These are phyloP conservation scores for Stephanodiscus triporus DNA, from an alignment of 108 stramenopile species.

Conservation along the genomic window DNA sequence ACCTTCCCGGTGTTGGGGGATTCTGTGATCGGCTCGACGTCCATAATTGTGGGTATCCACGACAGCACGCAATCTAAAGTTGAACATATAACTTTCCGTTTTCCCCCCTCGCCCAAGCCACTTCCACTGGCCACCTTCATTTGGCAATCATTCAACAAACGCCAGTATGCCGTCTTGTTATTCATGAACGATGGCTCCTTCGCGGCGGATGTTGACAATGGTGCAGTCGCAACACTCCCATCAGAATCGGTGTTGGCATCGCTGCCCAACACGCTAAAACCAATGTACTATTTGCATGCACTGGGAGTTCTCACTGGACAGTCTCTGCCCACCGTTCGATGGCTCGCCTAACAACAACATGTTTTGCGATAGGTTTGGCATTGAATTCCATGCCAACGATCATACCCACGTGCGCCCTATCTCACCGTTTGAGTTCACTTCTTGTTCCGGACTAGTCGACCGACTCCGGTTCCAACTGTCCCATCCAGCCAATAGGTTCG, in stretches of 20 bases:
- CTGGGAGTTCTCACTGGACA: too few species aligned
- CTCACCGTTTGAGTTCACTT: conserved; percentile 3
- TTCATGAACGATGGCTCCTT: neutral
- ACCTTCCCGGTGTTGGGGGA: conserved; percentile 13
- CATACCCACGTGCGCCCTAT: neutral
- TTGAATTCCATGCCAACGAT: neutral
- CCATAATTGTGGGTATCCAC: neutral
- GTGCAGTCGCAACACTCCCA: too few species aligned
- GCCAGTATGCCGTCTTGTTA: neutral
- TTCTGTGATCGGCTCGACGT: neutral
- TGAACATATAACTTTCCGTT: neutral
- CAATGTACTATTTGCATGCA: too few species aligned
- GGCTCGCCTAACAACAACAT: too few species aligned
- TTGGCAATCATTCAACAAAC: conserved; percentile 3
- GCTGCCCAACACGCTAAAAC: too few species aligned
- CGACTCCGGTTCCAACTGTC: neutral
- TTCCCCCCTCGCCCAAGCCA: neutral
- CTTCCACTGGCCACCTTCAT: neutral
- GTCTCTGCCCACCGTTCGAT: too few species aligned
- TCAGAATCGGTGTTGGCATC: too few species aligned
- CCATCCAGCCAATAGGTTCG: neutral
- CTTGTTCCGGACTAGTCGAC: neutral
- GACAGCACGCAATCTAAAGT: too few species aligned
- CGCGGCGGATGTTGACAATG: too few species aligned
- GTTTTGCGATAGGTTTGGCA: too few species aligned